Evolutionary conservation across 2,329 filamentous ascomycete species (phyloP), one percentile per base, ranked within the genome.

Genomic region (Penicillium sp.): DNA sequence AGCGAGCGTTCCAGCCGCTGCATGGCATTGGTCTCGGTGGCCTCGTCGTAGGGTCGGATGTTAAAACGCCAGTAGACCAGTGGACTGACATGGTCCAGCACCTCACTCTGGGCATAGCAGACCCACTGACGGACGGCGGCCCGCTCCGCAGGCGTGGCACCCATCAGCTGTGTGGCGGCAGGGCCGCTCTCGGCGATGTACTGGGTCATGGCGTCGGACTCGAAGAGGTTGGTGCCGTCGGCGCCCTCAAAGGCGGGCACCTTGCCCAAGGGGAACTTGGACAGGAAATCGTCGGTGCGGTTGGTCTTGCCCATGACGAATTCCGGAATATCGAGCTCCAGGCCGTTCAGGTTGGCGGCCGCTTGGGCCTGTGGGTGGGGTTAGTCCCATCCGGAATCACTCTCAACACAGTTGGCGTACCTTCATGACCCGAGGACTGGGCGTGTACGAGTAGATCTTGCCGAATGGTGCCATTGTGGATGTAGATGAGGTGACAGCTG

Each of bases 221-320:
- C 79, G 52, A 72, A 61, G 25, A 81, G 45, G 57, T 56, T 64
- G 61, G 79, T 73, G 41, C 78, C 78, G 57, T 80, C 76, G 18
- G 76, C 67, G 30, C 69, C 69, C 59, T 78, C 75, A 47, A 81
- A 74, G 38, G 72, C 72, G 9, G 79, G 79, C 8, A 81, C 74
- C 61, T 80, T 81, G 60, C 78, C 79, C 35, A 78, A 62, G 10
- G 79, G 77, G 66, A 80, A 81, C 58, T 81, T 80, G 65, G 74
- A 53, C 13, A 76, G 64, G 68, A 74, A 81, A 4, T 76, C 75
- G 3, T 74, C 67, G n/a, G 66, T 69, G 39, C 63, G 62, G 69
- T 79, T 81, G 53, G 71, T 73, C 43, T 69, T 64, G 48, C 67
- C 63, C 57, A 77, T 71, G 36, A 65, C 52, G 64, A 78, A 80